Base-by-base conservation (phyloP, 805 yeast genomes). In the Lipomyces yamanashiensis region DNA sequence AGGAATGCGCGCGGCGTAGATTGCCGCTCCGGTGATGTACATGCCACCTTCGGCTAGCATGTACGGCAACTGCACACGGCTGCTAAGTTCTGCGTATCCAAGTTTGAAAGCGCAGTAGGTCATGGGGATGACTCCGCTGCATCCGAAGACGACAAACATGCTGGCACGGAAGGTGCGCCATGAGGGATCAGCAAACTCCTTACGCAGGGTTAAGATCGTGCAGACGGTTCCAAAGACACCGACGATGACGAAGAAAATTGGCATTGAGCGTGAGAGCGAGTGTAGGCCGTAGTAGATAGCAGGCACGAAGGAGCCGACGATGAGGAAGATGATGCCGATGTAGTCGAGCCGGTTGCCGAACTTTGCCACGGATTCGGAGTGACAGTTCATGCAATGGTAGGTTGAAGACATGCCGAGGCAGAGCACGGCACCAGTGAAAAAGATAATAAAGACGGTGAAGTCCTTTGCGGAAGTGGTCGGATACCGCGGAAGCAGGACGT, bases 1-100 rank as follows among this genome's bases (percentile, higher is more conserved):
- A 0, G 98, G 98, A 40, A 89, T 74, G 64, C 97, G 79, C 28
- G 81, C 74, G 0, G 96, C 97, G 74, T 92, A 92, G 58, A 92
- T 74, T 1, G 81, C 79, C 0, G 97, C 97, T 0, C 98, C 98
- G 7, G 78, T 68, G 2, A 91, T 88, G 74, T 92, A 92, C 50
- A 88, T 83, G 1, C 83, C 72, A 0, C 91, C 97, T 74, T 91
- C 97, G 8, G 80, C 67, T 0, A 87, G 68, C 13, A 92, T 78
- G 87, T 88, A 91, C 19, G 73, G 74, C 21, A 89, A 75, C 28
- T 85, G 85, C 8, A 87, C 78, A 55, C 92, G 77, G 1, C 71
- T 70, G 52, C 39, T 23, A 8, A 68, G 61, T 41, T 71, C 71
- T 13, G 17, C 37, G 40, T 50, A 77, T 74, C 5, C 88, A 82